Base-by-base conservation (phyloP, 495 filamentous ascomycete species). In the Physcia stellaris region DNA sequence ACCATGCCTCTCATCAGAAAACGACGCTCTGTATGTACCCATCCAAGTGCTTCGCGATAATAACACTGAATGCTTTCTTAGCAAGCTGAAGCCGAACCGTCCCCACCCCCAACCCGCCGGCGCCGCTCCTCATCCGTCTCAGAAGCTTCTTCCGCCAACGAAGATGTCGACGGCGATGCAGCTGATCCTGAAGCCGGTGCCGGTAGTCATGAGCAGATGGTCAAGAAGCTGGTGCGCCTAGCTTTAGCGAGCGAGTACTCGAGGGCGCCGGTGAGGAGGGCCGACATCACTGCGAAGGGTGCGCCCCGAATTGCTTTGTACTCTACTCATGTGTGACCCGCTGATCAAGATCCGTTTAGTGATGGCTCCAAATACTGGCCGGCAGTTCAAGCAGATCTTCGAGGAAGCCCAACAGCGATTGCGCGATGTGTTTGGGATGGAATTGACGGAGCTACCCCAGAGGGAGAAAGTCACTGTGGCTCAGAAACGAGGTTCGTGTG, bases 181-280 rank as follows among this genome's bases (percentile, higher is more conserved):
- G 42, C 26, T 4, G 45, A 40, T 4, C 47, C 37, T 2, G 36
- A 47, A 39, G 37, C n/a, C 4, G 30, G 31, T 24, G 40, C 4
- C 5, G 42, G 45, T 18, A 48, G 33, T 15, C 40, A 48, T 19
- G 45, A 45, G 6, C 48, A 51, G 32, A 51, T 51, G 48, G 48
- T 85, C 22, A 95, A 94, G 60, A 94, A 86, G 46, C 61, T 98
- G 32, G 79, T 96, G 15, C 77, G 90, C n/a, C 73, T 94, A 30
- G 90, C 86, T 2, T 56, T 96, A 4, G 74, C 87, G 2, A 85
- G 83, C 61, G 90, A 95, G 55, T 92, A 82, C 56, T 68, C 82
- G n/a, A 71, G 90, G 12, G 65, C 70, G 31, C 74, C 79, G 0
- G 83, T 98, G 23, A 73, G 75, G 11, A 62, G 90, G 46, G 65